Base-by-base conservation (phyloP, 768 basidiomycete species). In the Psilocybe tampanensis region DNA sequence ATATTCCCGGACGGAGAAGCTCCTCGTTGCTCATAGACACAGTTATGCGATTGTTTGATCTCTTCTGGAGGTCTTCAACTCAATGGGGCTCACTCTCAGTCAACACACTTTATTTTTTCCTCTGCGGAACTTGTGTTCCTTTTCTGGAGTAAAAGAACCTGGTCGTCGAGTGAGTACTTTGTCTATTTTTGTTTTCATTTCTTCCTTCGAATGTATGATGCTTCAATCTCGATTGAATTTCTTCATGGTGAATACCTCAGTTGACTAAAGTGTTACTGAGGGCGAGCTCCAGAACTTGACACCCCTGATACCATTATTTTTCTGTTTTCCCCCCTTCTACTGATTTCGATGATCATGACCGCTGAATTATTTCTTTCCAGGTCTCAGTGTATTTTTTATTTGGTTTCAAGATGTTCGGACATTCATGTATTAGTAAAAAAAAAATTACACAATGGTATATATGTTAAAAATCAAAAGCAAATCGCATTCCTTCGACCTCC, bases 51-150 rank as follows among this genome's bases (percentile, higher is more conserved):
- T 91, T 85, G 86, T 81, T 50, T 60, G 79, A 76, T 66, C n/a
- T 60, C 51, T 68, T 64, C 60, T 55, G 56, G 55, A 69, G 64
- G 76, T 80, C 80, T 73, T 84, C 80, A 89, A 90, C 90, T 80
- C 84, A 92, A 92, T 90, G 90, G 90, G 90, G 90, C 90, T 92
- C 87, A 90, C 88, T 91, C 87, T 90, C 81, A 71, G 76, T 76
- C 84, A 85, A 81, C 85, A 79, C 75, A 50, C 63, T 59, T 56
- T 41, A 86, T 89, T 90, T 89, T 85, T 79, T 66, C 68, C 66
- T 58, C 21, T 57, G 47, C 58, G 51, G 83, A 79, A 79, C 83
- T 75, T 86, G 66, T 74, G 82, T 82, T 81, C 77, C 44, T 42
- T 33, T 45, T 24, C 39, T 36, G 21, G 13, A 33, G 18, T 19